Percentiles rank a stretch among this genome's conserved stretches.
phyloP scores from a whole-genome alignment of 2,329 filamentous ascomycete genomes.

The Emergomyces orientalis region DNA sequence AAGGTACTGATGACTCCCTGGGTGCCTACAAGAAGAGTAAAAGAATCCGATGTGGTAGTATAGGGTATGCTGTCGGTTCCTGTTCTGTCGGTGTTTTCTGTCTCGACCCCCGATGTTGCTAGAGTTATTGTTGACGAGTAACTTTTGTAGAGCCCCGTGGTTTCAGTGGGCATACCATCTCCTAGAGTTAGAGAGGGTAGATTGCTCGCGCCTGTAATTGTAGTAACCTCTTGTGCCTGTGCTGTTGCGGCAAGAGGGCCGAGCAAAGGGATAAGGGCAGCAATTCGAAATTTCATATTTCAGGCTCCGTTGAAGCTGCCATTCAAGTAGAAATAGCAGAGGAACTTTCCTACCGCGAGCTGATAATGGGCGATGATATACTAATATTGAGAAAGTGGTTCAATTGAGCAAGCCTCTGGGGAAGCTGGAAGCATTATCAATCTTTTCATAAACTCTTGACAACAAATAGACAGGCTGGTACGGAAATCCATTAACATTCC shows the following conservation, averaged over 20 bases:
- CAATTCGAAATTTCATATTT: background rate
- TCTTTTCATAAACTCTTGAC: background rate
- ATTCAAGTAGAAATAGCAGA: background rate
- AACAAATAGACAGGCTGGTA: background rate
- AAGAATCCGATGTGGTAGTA: slow-evolving; percentile 30
- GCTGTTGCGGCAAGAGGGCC: slow-evolving; percentile 8
- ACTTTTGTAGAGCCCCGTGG: slow-evolving; percentile 20
- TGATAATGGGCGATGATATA: background rate
- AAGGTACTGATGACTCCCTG: slow-evolving; percentile 19
- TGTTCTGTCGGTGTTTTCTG: slow-evolving; percentile 18
- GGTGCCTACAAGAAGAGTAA: slow-evolving; percentile 34
- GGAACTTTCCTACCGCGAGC: background rate
- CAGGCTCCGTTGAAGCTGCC: background rate
- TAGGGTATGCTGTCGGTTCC: slow-evolving; percentile 19
- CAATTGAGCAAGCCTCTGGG: background rate
- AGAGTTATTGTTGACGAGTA: slow-evolving; percentile 20
- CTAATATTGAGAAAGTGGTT: background rate
- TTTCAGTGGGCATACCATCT: slow-evolving; percentile 15
- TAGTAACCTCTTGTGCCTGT: slow-evolving; percentile 6
- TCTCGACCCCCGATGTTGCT: slow-evolving; percentile 19
- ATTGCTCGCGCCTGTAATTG: background rate
- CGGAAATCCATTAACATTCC: background rate
- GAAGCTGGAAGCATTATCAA: background rate
- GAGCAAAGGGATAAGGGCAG: background rate
- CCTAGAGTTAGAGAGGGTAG: background rate